Base-by-base conservation (phyloP, 371 early-diverging fungal species). In the Mucor sp. region DNA sequence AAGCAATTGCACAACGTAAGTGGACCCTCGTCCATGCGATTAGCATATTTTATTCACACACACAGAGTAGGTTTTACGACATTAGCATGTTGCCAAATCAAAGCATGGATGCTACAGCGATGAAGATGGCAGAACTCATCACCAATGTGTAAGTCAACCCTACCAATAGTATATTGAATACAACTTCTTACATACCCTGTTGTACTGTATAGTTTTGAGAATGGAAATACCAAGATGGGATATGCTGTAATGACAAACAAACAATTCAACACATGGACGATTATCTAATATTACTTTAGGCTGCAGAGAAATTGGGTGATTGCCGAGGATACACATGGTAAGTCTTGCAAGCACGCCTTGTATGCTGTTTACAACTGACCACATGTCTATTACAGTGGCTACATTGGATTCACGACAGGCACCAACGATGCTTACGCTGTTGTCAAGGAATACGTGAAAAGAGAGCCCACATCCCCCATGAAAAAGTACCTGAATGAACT, bases 341-440 rank as follows among this genome's bases (percentile, higher is more conserved):
- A 74, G 27, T 27, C n/a, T 12, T 11, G 11, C 17, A 30, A 35
- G 44, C 19, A 35, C 4, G 7, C 33, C 7, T 66, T 30, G 30
- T 41, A 14, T 6, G 53, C 12, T 30, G 30, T 30, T 30, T 30
- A 2, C n/a, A n/a, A n/a, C 30, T 30, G 30, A 30, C 30, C 30
- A 2, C 30, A 60, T 39, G 0, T 15, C 27, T 2, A 37, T 37
- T 2, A 37, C 14, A 81, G 85, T 47, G 88, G 88, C n/a, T 83
- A 84, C 63, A 85, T 87, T 48, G 86, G 86, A 4, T 89, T 87
- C 53, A 86, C 86, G 25, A 82, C 87, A 0, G 85, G 83, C 25
- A 87, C 87, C 12, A 84, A 86, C 27, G 87, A 87, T 64, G 84
- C 84, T 0, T 81, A 79, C 67, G 66, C 79, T 2, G 85, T 89